Conservation (phyloP, 2,329 filamentous ascomycete genomes). For the Phoma sp. region DNA sequence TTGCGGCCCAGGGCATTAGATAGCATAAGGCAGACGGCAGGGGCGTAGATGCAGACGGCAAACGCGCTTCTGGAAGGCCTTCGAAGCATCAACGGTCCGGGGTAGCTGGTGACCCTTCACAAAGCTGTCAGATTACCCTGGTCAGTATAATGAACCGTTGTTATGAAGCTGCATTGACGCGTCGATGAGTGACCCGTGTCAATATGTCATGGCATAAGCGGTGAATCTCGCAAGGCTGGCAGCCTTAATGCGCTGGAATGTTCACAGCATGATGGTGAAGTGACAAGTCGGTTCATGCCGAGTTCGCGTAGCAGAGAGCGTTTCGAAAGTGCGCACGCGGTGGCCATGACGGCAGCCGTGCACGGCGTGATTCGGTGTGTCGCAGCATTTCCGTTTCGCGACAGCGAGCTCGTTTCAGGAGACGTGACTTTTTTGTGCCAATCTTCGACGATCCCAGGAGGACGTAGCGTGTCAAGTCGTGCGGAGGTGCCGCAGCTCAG, state of each 20-base stretch:
- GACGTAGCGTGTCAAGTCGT: slow-evolving; percentile 21
- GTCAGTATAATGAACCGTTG: not conserved
- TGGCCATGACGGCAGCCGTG: slow-evolving; percentile 3
- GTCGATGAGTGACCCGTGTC: not conserved
- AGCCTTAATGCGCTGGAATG: slow-evolving; percentile 7
- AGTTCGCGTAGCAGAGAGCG: slow-evolving; percentile 21
- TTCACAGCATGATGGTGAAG: slow-evolving; percentile 19
- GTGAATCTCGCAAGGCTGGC: not conserved
- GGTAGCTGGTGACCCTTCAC: slow-evolving; percentile 10
- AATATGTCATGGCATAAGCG: slow-evolving; percentile 8
- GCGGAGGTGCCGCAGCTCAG: slow-evolving; percentile 14
- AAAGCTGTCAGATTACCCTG: not conserved
- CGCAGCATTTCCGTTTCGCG: slow-evolving; percentile 31
- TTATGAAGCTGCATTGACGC: slow-evolving; percentile 2
- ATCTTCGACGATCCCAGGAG: slow-evolving; percentile 23
- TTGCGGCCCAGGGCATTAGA: not conserved
- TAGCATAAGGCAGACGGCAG: not conserved
- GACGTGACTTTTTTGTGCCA: slow-evolving; percentile 22
- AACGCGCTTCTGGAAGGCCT: slow-evolving; percentile 12
- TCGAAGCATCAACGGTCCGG: slow-evolving; percentile 11
- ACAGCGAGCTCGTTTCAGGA: slow-evolving; percentile 28
- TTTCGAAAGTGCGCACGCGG: slow-evolving; percentile 24
- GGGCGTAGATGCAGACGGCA: not conserved
- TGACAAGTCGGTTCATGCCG: slow-evolving; percentile 18
- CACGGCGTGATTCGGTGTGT: slow-evolving; percentile 15